Percentiles rank a stretch among this genome's conserved stretches.
These are phyloP conservation scores for Euryodendron excelsum DNA, from an alignment of 148 eudicot genomes.

Conservation along the genomic window DNA sequence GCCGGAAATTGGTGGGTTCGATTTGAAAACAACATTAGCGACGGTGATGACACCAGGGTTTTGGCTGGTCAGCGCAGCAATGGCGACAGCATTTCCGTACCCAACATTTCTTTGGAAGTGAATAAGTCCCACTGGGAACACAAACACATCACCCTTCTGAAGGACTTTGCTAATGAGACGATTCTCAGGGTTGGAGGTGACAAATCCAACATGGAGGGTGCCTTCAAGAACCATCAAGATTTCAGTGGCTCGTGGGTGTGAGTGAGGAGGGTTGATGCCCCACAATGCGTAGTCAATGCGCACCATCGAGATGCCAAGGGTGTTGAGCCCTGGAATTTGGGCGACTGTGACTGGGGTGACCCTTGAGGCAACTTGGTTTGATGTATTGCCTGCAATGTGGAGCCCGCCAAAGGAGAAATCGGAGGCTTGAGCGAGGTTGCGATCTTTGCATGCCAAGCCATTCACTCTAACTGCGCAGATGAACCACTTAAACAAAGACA, in stretches of 20 bases:
- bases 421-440: constrained; percentile 2
- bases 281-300: constrained; percentile 20
- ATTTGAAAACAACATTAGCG: constrained; percentile 18
- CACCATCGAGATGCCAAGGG: constrained; percentile 19
- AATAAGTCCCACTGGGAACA: constrained; percentile 4
- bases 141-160: constrained; percentile 19
- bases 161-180: constrained; percentile 2
- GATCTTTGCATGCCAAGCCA: constrained; percentile 15
- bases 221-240: constrained; percentile 19
- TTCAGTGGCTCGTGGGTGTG: constrained; percentile 22
- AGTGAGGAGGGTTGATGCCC: constrained; percentile 23
- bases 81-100: constrained; percentile 10
- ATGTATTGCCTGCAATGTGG: constrained; percentile 15
- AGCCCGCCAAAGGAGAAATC: constrained; percentile 23
- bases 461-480: background rate
- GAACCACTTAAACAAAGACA: background rate
- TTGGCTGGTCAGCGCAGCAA: constrained; percentile 23
- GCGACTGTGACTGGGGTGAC: constrained; percentile 15
- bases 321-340: constrained; percentile 18
- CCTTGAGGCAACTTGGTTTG: constrained; percentile 14
- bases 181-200: constrained; percentile 20
- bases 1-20: constrained; percentile 7
- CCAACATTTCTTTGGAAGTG: constrained; percentile 20
- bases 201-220: constrained; percentile 15
- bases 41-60: constrained; percentile 19